Base-by-base conservation (phyloP, 257 asterid genomes). In the Knoxia roxburghii region DNA sequence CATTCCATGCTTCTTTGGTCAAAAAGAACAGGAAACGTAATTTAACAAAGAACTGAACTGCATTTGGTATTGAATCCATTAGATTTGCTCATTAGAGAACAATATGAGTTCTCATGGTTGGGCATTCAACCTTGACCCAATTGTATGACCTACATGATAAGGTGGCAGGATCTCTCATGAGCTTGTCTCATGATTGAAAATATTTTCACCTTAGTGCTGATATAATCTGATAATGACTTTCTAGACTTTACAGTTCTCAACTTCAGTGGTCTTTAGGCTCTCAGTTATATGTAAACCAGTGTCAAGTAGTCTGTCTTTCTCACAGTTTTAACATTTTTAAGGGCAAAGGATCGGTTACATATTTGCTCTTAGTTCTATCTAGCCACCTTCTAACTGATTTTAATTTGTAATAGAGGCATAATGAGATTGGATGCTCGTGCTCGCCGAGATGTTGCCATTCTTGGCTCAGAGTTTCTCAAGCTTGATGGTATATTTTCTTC, bases 391-490 rank as follows among this genome's bases (percentile, higher is more conserved):
- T 66, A 33, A 76, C 64, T 35, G 27, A 59, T 54, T 69, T 33
- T 72, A 35, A 24, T 43, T 58, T 65, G 65, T 72, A 61, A 71
- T 68, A 89, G 98, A 75, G 80, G 92, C 80, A 77, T 93, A 74
- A 80, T 77, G 95, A 87, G 81, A 79, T 72, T 89, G 89, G 87
- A 89, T 75, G 96, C 91, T 63, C 98, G 98, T 66, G 98, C 89
- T 26, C 89, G 96, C 64, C 91, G 81, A 77, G 98, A 93, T 51
- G 87, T 92, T 71, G 98, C 98, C 4, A 74, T 93, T 83, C 89
- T 93, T 61, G 88, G 97, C 74, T 77, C 90, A 30, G 95, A 82
- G 78, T 87, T 92, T 80, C 96, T 92, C 70, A 92, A 92, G 86
- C 89, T 92, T 76, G 98, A 92, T 70, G 98, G 98, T 92, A 81